Evolutionary conservation across 140 eudicot species (phyloP).

Genomic region (Senecio squalidus): DNA sequence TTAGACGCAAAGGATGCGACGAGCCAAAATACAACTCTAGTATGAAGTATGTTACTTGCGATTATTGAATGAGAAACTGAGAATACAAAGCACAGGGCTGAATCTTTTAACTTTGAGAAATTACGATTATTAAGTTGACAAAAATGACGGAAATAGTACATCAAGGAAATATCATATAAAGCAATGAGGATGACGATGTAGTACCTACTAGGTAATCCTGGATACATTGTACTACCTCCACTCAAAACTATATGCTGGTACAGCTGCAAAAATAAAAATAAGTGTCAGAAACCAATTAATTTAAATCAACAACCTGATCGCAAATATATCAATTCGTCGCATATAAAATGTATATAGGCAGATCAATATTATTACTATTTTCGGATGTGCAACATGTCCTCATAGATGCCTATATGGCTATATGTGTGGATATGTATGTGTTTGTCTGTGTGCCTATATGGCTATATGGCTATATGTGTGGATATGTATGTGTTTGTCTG

Average conservation of each 20-base stretch:
- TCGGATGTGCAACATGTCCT: background rate
- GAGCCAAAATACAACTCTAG: background rate
- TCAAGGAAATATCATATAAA: conserved; percentile 4
- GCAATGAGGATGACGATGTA: conserved; percentile 13
- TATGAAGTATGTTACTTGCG: background rate
- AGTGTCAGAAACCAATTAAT: background rate
- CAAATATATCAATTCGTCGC: background rate
- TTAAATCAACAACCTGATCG: background rate
- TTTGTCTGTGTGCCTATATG: background rate
- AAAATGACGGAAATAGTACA: conserved; percentile 9
- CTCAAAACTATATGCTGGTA: conserved; percentile 97
- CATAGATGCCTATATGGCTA: background rate
- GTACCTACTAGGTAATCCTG: conserved; percentile 99
- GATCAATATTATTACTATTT: background rate
- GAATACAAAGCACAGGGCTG: background rate
- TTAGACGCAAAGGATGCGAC: background rate
- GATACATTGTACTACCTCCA: conserved; percentile 99
- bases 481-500: background rate
- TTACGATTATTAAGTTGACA: background rate
- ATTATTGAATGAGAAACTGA: background rate
- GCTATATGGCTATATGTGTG: background rate
- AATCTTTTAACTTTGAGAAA: conserved; percentile 3
- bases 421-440: background rate
- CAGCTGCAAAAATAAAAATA: conserved; percentile 52
- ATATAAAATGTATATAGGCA: background rate